A percentile compares a stretch with the other conserved stretches of the same genome.
Conservation (phyloP, 1,284 basidiomycete species). For the Fomes fomentarius region DNA sequence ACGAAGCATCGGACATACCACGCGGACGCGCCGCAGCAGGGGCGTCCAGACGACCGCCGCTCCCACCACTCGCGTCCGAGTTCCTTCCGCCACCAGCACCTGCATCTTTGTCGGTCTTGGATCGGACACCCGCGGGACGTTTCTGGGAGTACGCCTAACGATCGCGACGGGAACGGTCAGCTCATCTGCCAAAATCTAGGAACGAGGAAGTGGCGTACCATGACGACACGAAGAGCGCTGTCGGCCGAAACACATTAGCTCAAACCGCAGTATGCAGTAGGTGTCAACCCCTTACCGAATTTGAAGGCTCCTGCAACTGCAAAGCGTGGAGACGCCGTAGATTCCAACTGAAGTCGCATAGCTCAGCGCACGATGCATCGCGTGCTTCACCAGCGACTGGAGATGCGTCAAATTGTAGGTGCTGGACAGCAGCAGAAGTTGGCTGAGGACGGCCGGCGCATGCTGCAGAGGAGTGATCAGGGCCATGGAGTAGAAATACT, state of each 20-base stretch:
- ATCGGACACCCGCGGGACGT: slow-evolving; percentile 51
- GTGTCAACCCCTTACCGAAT: slow-evolving; percentile 60
- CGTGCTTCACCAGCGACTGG: slow-evolving; percentile 82
- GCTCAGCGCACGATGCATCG: slow-evolving; percentile 87
- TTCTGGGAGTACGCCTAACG: slow-evolving; percentile 49
- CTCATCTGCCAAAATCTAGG: slow-evolving; percentile 9
- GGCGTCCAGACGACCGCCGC: slow-evolving; percentile 26
- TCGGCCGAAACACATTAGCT: background rate
- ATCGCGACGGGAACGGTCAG: slow-evolving; percentile 16
- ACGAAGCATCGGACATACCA: slow-evolving; percentile 51
- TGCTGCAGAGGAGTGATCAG: slow-evolving; percentile 90
- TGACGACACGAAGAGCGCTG: slow-evolving; percentile 37
- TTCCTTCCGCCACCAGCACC: slow-evolving; percentile 40
- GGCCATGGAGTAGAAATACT: slow-evolving; percentile 90
- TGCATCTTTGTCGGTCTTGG: slow-evolving; percentile 52
- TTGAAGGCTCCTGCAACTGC: slow-evolving; percentile 86
- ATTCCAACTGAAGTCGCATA: slow-evolving; percentile 87
- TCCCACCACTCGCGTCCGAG: slow-evolving; percentile 40
- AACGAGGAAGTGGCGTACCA: slow-evolving; percentile 28
- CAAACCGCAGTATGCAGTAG: background rate
- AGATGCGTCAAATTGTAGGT: slow-evolving; percentile 84
- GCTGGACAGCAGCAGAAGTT: slow-evolving; percentile 82
- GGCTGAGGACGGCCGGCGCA: slow-evolving; percentile 86
- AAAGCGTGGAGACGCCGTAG: slow-evolving; percentile 92
- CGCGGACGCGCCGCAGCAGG: slow-evolving; percentile 46